Percentiles rank a stretch among this genome's conserved stretches.
These are phyloP conservation scores for Microglena sp. DNA, from an alignment of 139 green algal species.

Conservation along the genomic window DNA sequence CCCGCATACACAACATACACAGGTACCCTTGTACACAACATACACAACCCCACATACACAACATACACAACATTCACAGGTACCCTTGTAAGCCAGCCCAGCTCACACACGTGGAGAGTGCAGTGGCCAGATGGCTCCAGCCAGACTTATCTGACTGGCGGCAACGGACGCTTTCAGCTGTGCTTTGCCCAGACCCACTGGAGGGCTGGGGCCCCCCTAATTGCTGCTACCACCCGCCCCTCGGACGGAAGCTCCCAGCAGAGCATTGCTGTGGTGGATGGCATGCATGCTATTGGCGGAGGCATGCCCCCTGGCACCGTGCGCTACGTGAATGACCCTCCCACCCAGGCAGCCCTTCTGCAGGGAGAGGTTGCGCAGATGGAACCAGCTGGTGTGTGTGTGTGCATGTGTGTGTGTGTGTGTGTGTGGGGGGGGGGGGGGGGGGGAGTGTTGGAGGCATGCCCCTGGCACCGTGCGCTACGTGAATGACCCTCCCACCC, in stretches of 20 bases:
- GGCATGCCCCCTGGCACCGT: background rate
- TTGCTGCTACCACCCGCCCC: no score
- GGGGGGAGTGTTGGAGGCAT: background rate
- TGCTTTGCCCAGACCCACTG: constrained; percentile 17
- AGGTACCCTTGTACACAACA: no score
- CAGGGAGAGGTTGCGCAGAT: background rate
- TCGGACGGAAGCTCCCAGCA: background rate
- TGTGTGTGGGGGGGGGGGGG: no score
- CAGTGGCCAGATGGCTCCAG: constrained; percentile 23
- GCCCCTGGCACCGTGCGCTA: constrained; percentile 1
- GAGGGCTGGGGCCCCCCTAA: constrained; percentile 6
- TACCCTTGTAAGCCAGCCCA: constrained; percentile 3
- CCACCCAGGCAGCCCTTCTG: background rate
- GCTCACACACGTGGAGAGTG: constrained; percentile 17
- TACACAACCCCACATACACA: no score
- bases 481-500: constrained; percentile 4
- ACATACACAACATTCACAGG: no score
- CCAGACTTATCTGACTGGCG: constrained; percentile 15
- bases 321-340: constrained; percentile 1
- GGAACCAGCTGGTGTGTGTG: constrained; percentile 9
- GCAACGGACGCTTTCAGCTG: constrained; percentile 28
- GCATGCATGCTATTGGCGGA: constrained; percentile 3
- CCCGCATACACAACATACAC: no score
- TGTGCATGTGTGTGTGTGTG: no score
- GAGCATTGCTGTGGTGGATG: background rate